Conservation (phyloP, 768 basidiomycete species). For the Crassisporium funariophilum region DNA sequence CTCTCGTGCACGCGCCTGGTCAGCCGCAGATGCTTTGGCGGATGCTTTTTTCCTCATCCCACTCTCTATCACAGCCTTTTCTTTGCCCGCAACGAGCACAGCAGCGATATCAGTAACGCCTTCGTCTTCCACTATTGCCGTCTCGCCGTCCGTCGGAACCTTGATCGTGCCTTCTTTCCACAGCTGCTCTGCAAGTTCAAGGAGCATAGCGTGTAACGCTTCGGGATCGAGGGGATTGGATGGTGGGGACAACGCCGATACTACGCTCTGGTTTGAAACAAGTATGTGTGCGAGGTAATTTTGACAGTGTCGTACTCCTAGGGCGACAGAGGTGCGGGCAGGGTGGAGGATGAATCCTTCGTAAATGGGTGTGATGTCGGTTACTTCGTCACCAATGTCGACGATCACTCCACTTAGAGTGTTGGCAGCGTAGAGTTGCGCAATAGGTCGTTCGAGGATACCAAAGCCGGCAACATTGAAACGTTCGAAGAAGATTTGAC, state of each 20-base stretch:
- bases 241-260: conserved; percentile 58
- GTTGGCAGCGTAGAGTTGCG: conserved; percentile 80
- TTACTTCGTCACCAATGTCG: conserved; percentile 76
- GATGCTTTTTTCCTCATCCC: conserved; percentile 78
- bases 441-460: conserved; percentile 80
- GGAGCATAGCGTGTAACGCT: conserved; percentile 49
- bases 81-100: conserved; percentile 87
- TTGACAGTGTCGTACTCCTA: conserved; percentile 76
- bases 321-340: conserved; percentile 53
- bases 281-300: conserved; percentile 75
- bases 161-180: conserved; percentile 68
- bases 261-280: conserved; percentile 65
- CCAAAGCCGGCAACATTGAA: conserved; percentile 87
- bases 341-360: conserved; percentile 67
- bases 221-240: conserved; percentile 48
- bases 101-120: conserved; percentile 91
- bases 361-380: conserved; percentile 77
- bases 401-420: conserved; percentile 74
- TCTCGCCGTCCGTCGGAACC: conserved; percentile 75
- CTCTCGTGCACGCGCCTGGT: conserved; percentile 78
- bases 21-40: conserved; percentile 74
- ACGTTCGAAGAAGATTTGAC: conserved; percentile 88
- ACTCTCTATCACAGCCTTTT: conserved; percentile 85
- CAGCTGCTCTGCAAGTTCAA: conserved; percentile 66
- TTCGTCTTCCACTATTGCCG: conserved; percentile 70